Evolutionary conservation across 257 asterid species (phyloP), one percentile per base, ranked within the genome.

Genomic region (Thymus mandschuricus): DNA sequence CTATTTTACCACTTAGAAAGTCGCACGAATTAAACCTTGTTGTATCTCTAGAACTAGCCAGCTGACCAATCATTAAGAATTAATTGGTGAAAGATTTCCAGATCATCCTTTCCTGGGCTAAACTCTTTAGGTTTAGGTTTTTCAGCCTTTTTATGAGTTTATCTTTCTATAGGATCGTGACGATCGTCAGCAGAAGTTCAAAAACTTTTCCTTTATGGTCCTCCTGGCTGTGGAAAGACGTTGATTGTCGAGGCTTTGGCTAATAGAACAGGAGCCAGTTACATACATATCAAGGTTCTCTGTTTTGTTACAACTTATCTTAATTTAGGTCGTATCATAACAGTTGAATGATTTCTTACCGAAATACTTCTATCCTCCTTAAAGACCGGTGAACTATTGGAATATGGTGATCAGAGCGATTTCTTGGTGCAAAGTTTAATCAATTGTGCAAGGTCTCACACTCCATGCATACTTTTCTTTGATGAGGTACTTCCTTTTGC

Each of bases 161-260:
- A 66, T 56, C 33, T 8, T 44, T 40, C 82, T 79, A 75, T 84
- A 92, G 98, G 83, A 77, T 44, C 81, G 5, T 34, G 1, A 5
- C 40, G 4, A 33, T 33, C 38, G 1, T 86, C 55, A n/a, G n/a
- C n/a, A n/a, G n/a, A n/a, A n/a, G n/a, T n/a, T 92, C 91, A 46
- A 5, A 95, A 95, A 70, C 84, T 88, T 81, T 78, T 92, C 86
- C 98, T 90, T 38, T 86, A 84, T 80, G 97, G 98, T 64, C 97
- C 98, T 72, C 93, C 97, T 5, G 97, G 98, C 60, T 90, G 98
- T 54, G 98, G 98, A 45, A 92, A 92, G 85, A 90, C 98, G 48
- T 82, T 90, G 81, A 86, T 92, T 48, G 98, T 97, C 33, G 85
- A 89, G 85, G 98, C 97, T 67, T 94, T 94, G 78, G 98, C 98